Evolutionary conservation across 352 stramenopile genomes (phyloP).

Genomic region (Thraustochytrium sp.): DNA sequence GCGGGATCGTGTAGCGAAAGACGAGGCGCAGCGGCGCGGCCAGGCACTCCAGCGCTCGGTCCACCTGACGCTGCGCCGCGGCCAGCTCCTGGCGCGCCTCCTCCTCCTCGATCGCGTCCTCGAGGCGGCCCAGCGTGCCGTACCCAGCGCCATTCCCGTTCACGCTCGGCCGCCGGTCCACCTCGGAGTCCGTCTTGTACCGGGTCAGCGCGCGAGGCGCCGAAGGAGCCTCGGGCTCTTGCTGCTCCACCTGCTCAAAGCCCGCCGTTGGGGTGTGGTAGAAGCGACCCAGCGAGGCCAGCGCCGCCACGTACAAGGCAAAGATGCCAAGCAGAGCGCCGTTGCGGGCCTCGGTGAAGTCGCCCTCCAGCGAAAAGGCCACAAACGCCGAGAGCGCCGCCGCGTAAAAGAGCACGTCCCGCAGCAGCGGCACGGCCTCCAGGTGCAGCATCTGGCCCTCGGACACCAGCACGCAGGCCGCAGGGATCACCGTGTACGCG

Average conservation of each 20-base stretch:
- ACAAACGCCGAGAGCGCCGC: slow-evolving; percentile 60
- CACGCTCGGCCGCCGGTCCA: background rate
- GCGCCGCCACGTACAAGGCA: slow-evolving; percentile 67
- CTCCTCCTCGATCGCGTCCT: background rate
- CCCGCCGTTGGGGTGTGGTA: slow-evolving; percentile 37
- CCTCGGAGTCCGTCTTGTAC: background rate
- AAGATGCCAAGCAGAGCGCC: slow-evolving; percentile 64
- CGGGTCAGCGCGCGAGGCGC: background rate
- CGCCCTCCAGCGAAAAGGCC: slow-evolving; percentile 61
- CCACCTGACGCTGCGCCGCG: slow-evolving; percentile 58
- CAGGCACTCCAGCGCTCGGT: slow-evolving; percentile 48
- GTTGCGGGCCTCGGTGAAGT: slow-evolving; percentile 61
- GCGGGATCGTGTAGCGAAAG: slow-evolving; percentile 64
- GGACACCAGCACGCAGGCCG: slow-evolving; percentile 65
- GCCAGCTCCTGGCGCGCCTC: slow-evolving; percentile 43
- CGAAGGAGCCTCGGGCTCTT: background rate
- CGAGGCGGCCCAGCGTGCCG: background rate
- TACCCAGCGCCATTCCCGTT: background rate
- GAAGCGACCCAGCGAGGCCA: slow-evolving; percentile 62
- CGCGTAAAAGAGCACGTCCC: slow-evolving; percentile 70
- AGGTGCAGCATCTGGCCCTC: slow-evolving; percentile 58
- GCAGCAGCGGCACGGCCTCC: slow-evolving; percentile 67
- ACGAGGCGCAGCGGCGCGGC: slow-evolving; percentile 64
- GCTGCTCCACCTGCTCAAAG: background rate
- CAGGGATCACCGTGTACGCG: slow-evolving; percentile 75